Conservation (phyloP, 1,284 basidiomycete species). For the Tilletia setariae region DNA sequence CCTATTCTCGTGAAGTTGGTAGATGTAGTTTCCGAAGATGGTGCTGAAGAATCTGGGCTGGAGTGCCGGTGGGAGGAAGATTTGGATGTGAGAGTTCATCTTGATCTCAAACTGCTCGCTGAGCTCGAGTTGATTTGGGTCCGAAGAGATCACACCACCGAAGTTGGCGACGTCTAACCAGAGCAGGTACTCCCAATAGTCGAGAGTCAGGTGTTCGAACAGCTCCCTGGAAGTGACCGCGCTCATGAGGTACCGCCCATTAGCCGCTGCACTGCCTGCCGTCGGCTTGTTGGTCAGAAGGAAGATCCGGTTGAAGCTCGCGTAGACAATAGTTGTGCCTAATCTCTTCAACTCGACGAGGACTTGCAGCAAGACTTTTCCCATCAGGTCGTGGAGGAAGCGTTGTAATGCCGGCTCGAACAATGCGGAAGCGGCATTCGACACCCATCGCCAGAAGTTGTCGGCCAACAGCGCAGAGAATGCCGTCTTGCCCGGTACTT, state of each 20-base stretch:
- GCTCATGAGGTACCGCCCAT: constrained; percentile 84
- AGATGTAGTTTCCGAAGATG: constrained; percentile 77
- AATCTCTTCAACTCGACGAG: constrained; percentile 94
- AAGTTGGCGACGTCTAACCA: constrained; percentile 96
- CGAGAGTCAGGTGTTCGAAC: constrained; percentile 87
- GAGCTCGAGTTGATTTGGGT: constrained; percentile 58
- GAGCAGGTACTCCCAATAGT: constrained; percentile 89
- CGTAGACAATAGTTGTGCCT: constrained; percentile 88
- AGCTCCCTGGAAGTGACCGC: constrained; percentile 92
- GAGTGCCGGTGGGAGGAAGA: constrained; percentile 79
- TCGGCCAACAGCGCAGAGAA: constrained; percentile 62
- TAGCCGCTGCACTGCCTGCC: constrained; percentile 88
- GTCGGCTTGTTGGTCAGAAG: constrained; percentile 89
- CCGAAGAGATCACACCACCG: constrained; percentile 72
- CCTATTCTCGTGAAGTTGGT: constrained; percentile 75
- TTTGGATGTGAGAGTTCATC: constrained; percentile 92
- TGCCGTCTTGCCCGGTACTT: constrained; percentile 65
- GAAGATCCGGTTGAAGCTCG: constrained; percentile 87
- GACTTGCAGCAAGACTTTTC: constrained; percentile 94
- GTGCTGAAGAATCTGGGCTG: constrained; percentile 76
- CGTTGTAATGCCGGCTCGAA: constrained; percentile 91
- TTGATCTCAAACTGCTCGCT: constrained; percentile 57
- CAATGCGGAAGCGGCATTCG: constrained; percentile 76
- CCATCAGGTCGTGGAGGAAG: constrained; percentile 93
- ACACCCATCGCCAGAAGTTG: constrained; percentile 98